Percentiles rank a stretch among this genome's conserved stretches.
Conservation (phyloP, 2,329 filamentous ascomycete species). For the Nemania serpens region DNA sequence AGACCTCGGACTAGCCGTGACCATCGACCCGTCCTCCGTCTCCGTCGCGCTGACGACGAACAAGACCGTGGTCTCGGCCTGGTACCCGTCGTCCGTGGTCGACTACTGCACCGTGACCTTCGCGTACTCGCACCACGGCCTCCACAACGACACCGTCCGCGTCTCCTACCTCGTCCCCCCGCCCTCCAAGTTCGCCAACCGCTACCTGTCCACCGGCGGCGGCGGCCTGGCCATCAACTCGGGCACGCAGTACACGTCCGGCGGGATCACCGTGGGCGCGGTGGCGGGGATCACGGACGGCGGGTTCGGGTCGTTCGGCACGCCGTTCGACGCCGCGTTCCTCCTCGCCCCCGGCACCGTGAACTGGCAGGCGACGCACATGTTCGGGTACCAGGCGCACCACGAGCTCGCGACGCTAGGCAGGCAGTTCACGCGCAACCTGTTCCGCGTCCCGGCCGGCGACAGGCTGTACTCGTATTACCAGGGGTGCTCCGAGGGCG, state of each 20-base stretch:
- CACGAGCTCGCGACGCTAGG: conserved; percentile 47
- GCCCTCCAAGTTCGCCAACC: conserved; percentile 30
- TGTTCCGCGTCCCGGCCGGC: conserved; percentile 44
- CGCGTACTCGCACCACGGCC: conserved; percentile 33
- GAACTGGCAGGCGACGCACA: conserved; percentile 44
- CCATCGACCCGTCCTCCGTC: conserved; percentile 37
- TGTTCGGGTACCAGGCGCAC: conserved; percentile 47
- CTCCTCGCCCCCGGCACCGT: conserved; percentile 47
- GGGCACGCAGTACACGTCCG: conserved; percentile 37
- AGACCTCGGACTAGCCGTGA: conserved; percentile 36
- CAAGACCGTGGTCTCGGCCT: conserved; percentile 37
- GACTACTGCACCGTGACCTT: conserved; percentile 36
- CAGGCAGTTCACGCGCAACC: conserved; percentile 48
- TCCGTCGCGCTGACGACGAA: conserved; percentile 42
- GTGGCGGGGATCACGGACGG: conserved; percentile 54
- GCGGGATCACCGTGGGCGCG: conserved; percentile 47
- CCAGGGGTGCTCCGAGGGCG: conserved; percentile 60
- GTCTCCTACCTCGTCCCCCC: conserved; percentile 33
- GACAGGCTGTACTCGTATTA: conserved; percentile 53
- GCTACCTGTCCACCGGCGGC: conserved; percentile 43
- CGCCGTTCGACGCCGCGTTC: conserved; percentile 44
- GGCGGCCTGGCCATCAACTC: conserved; percentile 44
- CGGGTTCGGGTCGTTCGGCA: conserved; percentile 54
- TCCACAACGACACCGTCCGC: conserved; percentile 30
- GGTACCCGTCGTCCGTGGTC: conserved; percentile 32